These are phyloP conservation scores for Ambrosia trifida DNA, from an alignment of 129 eudicot species.

Conservation along the genomic window DNA sequence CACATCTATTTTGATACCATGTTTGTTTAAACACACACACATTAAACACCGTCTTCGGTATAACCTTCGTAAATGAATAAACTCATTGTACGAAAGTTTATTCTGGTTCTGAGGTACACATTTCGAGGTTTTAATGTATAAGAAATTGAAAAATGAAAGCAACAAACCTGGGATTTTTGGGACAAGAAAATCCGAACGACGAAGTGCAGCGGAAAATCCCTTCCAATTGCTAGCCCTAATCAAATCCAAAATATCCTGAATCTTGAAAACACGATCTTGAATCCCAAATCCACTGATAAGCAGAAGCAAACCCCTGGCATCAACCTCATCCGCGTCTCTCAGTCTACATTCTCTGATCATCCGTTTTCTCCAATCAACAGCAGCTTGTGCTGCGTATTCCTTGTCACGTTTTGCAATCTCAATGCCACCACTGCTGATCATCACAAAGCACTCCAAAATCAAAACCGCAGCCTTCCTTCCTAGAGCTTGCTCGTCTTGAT, in stretches of 20 bases:
- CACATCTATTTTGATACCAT: neutral
- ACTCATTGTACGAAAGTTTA: too few species aligned
- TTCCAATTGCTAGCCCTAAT: constrained; percentile 35
- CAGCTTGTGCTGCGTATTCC: constrained; percentile 44
- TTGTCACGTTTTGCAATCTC: constrained; percentile 36
- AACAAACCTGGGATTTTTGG: constrained; percentile 50
- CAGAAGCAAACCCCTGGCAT: constrained; percentile 71
- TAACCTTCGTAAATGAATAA: too few species aligned
- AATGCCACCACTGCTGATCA: constrained; percentile 35
- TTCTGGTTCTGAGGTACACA: too few species aligned
- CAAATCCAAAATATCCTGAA: constrained; percentile 57
- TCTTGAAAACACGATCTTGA: constrained; percentile 40
- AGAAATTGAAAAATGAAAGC: constrained; percentile 10
- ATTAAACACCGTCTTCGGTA: neutral
- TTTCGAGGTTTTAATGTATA: neutral
- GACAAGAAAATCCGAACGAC: constrained; percentile 48
- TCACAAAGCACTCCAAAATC: constrained; percentile 62
- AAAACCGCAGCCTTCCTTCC: constrained; percentile 47
- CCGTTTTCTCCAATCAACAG: constrained; percentile 58
- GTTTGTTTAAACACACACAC: neutral
- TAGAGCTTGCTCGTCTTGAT: neutral
- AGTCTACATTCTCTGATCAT: constrained; percentile 60
- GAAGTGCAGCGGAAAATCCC: constrained; percentile 43
- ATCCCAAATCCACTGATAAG: constrained; percentile 69
- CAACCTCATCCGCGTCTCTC: constrained; percentile 40